Evolutionary conservation across 139 green algal species (phyloP).

Genomic region (Closterium sp.): DNA sequence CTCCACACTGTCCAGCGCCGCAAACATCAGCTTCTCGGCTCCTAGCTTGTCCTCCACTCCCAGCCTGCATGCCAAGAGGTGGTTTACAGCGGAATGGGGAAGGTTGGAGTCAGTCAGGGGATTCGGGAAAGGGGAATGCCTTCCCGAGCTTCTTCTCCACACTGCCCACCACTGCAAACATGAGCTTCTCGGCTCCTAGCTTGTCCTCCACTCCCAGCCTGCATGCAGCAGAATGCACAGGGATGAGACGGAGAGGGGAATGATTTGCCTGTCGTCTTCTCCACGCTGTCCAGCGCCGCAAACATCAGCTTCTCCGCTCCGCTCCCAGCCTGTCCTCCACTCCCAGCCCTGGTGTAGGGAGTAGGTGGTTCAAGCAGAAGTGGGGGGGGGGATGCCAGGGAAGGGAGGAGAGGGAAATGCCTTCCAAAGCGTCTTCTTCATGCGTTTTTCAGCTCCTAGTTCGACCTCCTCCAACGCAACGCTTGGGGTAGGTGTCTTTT

Average conservation of each 20-base stretch:
- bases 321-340: slow-evolving; percentile 9
- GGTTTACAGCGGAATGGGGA: not conserved
- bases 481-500: no score
- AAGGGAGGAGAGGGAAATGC: not conserved
- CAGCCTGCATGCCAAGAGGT: not conserved
- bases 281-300: not conserved
- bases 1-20: slow-evolving; percentile 9
- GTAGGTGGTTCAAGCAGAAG: no score
- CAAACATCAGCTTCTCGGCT: not conserved
- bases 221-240: no score
- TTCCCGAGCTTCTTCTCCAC: slow-evolving; percentile 15
- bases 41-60: slow-evolving; percentile 17
- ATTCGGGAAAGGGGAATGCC: not conserved
- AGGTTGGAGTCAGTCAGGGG: no score
- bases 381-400: not conserved
- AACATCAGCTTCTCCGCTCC: not conserved
- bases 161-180: not conserved
- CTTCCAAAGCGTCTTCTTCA: not conserved
- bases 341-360: not conserved
- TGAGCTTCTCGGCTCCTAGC: not conserved
- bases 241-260: not conserved
- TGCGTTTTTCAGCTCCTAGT: no score
- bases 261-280: slow-evolving; percentile 1
- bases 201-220: slow-evolving; percentile 5
- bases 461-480: no score